phyloP scores from a whole-genome alignment of 139 green algal species.

The Chlorella sp. region DNA sequence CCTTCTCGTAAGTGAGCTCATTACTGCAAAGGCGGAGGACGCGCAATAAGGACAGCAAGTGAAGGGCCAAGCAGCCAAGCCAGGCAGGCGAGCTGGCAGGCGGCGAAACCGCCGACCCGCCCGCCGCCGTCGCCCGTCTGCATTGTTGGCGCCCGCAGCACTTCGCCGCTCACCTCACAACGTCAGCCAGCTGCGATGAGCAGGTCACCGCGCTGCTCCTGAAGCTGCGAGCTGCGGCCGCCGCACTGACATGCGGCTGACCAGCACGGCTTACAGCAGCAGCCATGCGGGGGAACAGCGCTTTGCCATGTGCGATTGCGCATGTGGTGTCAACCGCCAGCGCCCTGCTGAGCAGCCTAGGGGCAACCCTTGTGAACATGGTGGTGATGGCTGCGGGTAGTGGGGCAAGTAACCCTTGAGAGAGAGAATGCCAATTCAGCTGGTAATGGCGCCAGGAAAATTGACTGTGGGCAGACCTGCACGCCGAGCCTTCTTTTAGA shows the following conservation, averaged over 20 bases:
- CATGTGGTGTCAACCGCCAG: not conserved
- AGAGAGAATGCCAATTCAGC: too few relatives aligned
- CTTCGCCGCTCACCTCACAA: not conserved
- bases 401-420: not conserved
- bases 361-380: not conserved
- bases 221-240: not conserved
- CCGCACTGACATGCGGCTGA: constrained; percentile 4
- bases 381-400: too few relatives aligned
- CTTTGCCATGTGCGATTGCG: not conserved
- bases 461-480: too few relatives aligned
- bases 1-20: constrained; percentile 73
- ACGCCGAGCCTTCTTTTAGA: too few relatives aligned
- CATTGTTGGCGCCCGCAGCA: not conserved
- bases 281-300: not conserved
- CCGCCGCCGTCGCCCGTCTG: too few relatives aligned
- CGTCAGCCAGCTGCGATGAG: not conserved
- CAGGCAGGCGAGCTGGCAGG: constrained; percentile 2
- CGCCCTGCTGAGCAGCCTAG: constrained; percentile 1
- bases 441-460: too few relatives aligned
- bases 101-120: not conserved
- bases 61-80: constrained; percentile 42
- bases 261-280: not conserved
- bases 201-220: not conserved
- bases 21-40: constrained; percentile 5
- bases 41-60: not conserved